Percentiles rank a stretch among this genome's conserved stretches.
These are phyloP conservation scores for Rubus idaeus DNA, from an alignment of 306 rosid genomes.

Conservation along the genomic window DNA sequence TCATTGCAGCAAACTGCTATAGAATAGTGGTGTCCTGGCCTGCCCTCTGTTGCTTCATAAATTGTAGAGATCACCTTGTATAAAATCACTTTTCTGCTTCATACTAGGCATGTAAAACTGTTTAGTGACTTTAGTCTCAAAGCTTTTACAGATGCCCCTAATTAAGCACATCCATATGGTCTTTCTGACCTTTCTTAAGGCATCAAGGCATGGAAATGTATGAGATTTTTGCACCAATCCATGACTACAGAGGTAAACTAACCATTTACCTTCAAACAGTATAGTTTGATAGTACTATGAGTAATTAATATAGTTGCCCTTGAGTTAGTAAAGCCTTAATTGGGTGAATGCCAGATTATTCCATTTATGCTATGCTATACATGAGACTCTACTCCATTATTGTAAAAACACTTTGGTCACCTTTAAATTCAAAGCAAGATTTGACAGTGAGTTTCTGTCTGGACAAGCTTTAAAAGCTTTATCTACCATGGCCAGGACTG, in stretches of 20 bases:
- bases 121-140: not conserved
- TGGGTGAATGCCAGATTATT: not conserved
- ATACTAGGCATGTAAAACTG: not conserved
- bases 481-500: not conserved
- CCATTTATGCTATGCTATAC: not conserved
- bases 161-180: too few relatives aligned
- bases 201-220: not conserved
- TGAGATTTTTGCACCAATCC: not conserved
- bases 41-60: not conserved
- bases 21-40: not conserved
- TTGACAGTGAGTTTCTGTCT: not conserved
- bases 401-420: constrained; percentile 1
- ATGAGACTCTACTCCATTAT: not conserved
- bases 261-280: not conserved
- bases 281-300: not conserved
- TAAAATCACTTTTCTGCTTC: not conserved
- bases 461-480: not conserved
- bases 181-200: not conserved
- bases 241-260: not conserved
- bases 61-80: not conserved
- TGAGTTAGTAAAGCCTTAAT: not conserved
- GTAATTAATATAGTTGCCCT: not conserved
- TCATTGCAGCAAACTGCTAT: not conserved
- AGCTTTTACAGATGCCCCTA: not conserved
- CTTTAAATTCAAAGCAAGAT: constrained; percentile 3